Evolutionary conservation across 2,329 filamentous ascomycete species (phyloP), one percentile per base, ranked within the genome.

Genomic region (Triangularia verruculosa): DNA sequence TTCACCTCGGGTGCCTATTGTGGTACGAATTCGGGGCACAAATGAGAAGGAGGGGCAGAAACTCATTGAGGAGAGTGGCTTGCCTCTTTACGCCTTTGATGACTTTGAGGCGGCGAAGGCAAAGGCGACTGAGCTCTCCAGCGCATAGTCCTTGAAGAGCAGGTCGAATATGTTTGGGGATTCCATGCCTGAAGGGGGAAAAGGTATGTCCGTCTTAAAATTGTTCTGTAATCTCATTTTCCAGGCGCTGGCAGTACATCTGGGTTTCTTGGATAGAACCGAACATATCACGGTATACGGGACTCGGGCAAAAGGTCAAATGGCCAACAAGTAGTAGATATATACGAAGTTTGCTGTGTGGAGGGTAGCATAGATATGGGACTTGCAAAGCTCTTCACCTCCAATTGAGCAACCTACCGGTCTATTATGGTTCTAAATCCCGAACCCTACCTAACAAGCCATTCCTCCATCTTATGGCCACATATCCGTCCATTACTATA

Each of bases 1-100:
- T 61, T 78, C 85, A 8, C 82, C 89, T 70, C 77, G 74, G n/a
- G 80, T 90, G 1, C 90, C 90, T 0, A 88, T 93, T 0, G 89
- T 93, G n/a, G 90, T 93, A 28, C 82, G 91, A 67, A 82, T 93
- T 66, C 80, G 89, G 65, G 90, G 91, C 7, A 93, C 90, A 13
- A 91, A 90, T 69, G 90, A 93, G 77, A 82, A 83, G 69, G 79
- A 85, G 67, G 91, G 89, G 7, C 87, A 89, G 79, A 82, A 79
- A 72, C 85, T 92, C 77, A 88, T 93, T 73, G 81, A 80, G 0
- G 82, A 89, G 71, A 91, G 89, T 71, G 86, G 86, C 1, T 76
- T 93, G 70, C 83, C 83, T 32, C 77, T 93, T 60, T 85, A 86
- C 74, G 89, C 88, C 0, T 92, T 87, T 76, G 89, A 92, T 75